These are phyloP conservation scores for Macrophomina phaseolina DNA, from an alignment of 2,329 filamentous ascomycete species.

Conservation along the genomic window DNA sequence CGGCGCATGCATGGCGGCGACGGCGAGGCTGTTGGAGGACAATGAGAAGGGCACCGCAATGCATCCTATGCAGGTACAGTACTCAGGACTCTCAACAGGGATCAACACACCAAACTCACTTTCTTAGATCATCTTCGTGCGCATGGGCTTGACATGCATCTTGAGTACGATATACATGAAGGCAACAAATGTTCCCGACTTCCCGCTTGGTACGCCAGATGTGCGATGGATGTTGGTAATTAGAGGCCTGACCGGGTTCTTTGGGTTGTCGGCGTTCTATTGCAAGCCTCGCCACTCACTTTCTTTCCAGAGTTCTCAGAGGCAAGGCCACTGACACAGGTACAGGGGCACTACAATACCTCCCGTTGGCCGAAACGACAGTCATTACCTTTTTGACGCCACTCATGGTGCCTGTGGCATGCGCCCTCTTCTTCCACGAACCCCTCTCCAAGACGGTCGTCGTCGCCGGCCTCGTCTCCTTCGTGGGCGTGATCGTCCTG, in stretches of 20 bases:
- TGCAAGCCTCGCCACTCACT: constrained; percentile 31
- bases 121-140: constrained; percentile 70
- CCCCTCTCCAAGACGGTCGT: constrained; percentile 79
- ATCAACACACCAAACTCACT: neutral
- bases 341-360: constrained; percentile 69
- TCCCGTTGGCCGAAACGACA: constrained; percentile 82
- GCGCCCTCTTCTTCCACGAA: constrained; percentile 73
- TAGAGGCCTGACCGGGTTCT: constrained; percentile 36
- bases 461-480: constrained; percentile 72
- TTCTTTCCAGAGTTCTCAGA: no score
- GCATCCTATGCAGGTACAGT: constrained; percentile 26
- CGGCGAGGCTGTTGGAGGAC: constrained; percentile 22
- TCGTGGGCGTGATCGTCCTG: constrained; percentile 80
- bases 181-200: constrained; percentile 55
- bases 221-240: constrained; percentile 34
- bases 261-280: constrained; percentile 39
- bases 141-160: constrained; percentile 74
- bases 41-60: constrained; percentile 16
- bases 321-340: constrained; percentile 51
- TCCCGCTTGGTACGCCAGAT: constrained; percentile 33
- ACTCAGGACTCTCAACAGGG: neutral
- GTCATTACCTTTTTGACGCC: constrained; percentile 86
- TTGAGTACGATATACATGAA: constrained; percentile 74
- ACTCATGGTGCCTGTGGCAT: constrained; percentile 77
- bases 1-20: constrained; percentile 24